These are phyloP conservation scores for Penicillium waksmanii DNA, from an alignment of 495 filamentous ascomycete genomes.

Conservation along the genomic window DNA sequence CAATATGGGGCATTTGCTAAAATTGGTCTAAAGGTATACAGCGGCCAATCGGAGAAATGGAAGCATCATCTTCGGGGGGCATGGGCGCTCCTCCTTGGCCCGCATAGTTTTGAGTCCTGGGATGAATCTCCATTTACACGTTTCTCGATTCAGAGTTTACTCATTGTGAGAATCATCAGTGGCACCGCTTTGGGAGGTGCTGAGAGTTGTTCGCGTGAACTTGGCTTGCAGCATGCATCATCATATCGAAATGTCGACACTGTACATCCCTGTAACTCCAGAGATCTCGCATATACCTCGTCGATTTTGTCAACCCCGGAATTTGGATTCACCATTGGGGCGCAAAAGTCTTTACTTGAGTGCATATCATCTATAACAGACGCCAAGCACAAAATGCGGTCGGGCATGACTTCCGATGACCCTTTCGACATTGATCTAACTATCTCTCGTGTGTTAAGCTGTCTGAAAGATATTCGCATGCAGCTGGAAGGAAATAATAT, in stretches of 20 bases:
- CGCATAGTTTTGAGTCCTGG: background rate
- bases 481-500: background rate
- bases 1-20: background rate
- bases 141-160: background rate
- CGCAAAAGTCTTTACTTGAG: background rate
- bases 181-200: background rate
- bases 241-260: background rate
- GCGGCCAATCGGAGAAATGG: background rate
- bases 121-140: background rate
- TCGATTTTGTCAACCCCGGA: background rate
- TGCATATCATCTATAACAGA: background rate
- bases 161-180: background rate
- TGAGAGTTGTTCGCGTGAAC: background rate
- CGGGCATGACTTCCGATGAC: background rate
- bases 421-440: background rate
- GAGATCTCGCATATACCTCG: background rate
- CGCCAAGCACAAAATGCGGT: background rate
- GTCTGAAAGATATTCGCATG: background rate
- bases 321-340: background rate
- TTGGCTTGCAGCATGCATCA: background rate
- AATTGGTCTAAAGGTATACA: background rate
- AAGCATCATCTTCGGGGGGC: background rate
- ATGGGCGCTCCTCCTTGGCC: background rate
- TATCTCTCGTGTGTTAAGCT: background rate
- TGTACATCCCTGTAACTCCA: background rate